phyloP scores from a whole-genome alignment of 2,329 filamentous ascomycete species.

The Gyromitra esculenta region DNA sequence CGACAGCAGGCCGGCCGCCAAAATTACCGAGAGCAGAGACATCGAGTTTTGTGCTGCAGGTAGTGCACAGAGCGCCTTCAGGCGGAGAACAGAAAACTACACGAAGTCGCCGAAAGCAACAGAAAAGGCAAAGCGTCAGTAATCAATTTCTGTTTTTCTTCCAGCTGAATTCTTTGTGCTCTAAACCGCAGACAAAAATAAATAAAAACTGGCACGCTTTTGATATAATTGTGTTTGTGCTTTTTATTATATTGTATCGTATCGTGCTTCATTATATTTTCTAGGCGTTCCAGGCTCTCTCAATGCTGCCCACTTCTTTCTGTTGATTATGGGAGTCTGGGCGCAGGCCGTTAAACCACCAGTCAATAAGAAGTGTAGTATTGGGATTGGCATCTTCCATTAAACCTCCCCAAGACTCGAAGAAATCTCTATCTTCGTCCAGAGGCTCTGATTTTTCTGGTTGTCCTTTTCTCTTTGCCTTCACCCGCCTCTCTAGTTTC shows the following conservation, averaged over 20 bases:
- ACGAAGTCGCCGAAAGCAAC: constrained; percentile 29
- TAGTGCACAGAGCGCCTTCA: constrained; percentile 76
- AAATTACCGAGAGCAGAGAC: constrained; percentile 73
- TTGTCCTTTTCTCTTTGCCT: background rate
- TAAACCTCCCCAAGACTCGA: constrained; percentile 16
- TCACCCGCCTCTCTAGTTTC: constrained; percentile 7
- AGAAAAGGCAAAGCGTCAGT: constrained; percentile 44
- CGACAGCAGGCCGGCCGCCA: constrained; percentile 78
- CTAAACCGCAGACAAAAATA: constrained; percentile 28
- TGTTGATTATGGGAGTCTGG: constrained; percentile 14
- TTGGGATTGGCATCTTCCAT: constrained; percentile 26
- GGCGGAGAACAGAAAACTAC: constrained; percentile 77
- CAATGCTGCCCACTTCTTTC: constrained; percentile 42
- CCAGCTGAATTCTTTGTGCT: constrained; percentile 12
- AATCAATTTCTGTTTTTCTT: constrained; percentile 36
- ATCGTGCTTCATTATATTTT: constrained; percentile 22
- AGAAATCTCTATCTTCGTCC: background rate
- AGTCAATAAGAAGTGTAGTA: constrained; percentile 32
- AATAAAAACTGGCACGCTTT: constrained; percentile 11
- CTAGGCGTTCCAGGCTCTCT: constrained; percentile 20
- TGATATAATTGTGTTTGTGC: constrained; percentile 30
- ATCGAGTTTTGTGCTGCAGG: constrained; percentile 78
- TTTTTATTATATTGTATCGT: constrained; percentile 39
- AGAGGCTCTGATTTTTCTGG: background rate
- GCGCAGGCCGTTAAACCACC: constrained; percentile 34